phyloP scores from a whole-genome alignment of 83 land plant species.

The Thuja plicata region DNA sequence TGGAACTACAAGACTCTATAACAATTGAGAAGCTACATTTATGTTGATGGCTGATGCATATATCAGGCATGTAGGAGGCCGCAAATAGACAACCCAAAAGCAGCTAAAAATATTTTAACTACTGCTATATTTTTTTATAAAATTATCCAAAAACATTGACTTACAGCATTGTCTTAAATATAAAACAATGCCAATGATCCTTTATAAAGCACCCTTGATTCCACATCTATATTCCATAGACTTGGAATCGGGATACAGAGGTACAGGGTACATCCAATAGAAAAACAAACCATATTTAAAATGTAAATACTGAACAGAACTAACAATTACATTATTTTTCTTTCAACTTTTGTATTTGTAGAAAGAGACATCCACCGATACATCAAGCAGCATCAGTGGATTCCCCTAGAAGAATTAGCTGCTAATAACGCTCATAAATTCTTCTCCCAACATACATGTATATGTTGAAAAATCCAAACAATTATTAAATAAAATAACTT shows the following conservation, averaged over 20 bases:
- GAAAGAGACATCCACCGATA: background rate
- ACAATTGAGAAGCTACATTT: background rate
- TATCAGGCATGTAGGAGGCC: background rate
- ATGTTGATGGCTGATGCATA: background rate
- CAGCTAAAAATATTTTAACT: background rate
- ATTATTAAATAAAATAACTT: too few species aligned
- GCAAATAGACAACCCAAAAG: background rate
- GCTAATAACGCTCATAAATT: too few species aligned
- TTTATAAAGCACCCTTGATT: background rate
- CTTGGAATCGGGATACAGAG: background rate
- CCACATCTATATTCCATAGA: background rate
- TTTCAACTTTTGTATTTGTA: background rate
- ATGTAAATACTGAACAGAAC: background rate
- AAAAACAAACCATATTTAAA: background rate
- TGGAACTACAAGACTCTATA: background rate
- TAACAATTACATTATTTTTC: background rate
- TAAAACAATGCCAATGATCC: background rate
- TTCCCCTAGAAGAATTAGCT: background rate
- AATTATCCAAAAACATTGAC: background rate
- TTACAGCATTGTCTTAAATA: background rate
- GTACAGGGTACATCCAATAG: background rate
- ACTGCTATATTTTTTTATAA: background rate
- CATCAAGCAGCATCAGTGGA: background rate
- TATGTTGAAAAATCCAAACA: too few species aligned
- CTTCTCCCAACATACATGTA: background rate